phyloP scores from a whole-genome alignment of 257 asterid species.

The Solanum chilense region DNA sequence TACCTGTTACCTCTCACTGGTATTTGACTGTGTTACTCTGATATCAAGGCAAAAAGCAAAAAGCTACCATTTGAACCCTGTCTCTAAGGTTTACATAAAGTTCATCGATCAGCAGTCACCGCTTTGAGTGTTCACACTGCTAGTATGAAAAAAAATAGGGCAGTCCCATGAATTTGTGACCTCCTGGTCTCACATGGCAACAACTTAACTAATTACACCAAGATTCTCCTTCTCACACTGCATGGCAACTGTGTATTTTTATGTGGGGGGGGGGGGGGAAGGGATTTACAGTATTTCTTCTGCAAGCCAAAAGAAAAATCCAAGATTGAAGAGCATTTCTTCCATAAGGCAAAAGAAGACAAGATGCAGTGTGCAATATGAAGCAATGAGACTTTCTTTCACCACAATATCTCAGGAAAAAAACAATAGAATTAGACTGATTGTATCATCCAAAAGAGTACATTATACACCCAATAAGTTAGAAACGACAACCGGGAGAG shows the following conservation, averaged over 20 bases:
- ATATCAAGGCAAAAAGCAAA: too few species aligned
- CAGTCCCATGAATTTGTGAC: neutral
- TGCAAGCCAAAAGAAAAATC: neutral
- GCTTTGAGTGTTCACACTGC: neutral
- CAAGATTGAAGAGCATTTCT: neutral
- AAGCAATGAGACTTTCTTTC: neutral
- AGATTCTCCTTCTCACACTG: neutral
- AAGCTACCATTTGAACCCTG: neutral
- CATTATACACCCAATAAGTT: neutral
- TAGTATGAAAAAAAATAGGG: too few species aligned
- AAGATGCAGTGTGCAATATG: neutral
- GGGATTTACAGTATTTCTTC: neutral
- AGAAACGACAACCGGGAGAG: neutral
- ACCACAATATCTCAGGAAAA: neutral
- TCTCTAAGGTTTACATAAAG: neutral
- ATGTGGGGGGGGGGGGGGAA: too few species aligned
- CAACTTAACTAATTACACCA: fast-evolving
- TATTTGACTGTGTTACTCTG: neutral
- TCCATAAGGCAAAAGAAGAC: neutral
- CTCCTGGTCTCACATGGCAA: neutral
- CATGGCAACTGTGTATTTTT: neutral
- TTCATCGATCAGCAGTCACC: neutral
- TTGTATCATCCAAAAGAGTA: neutral
- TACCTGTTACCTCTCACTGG: neutral
- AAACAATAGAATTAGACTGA: neutral